These are phyloP conservation scores for Metarhizium robertsii DNA, from an alignment of 2,329 filamentous ascomycete species.

Conservation along the genomic window DNA sequence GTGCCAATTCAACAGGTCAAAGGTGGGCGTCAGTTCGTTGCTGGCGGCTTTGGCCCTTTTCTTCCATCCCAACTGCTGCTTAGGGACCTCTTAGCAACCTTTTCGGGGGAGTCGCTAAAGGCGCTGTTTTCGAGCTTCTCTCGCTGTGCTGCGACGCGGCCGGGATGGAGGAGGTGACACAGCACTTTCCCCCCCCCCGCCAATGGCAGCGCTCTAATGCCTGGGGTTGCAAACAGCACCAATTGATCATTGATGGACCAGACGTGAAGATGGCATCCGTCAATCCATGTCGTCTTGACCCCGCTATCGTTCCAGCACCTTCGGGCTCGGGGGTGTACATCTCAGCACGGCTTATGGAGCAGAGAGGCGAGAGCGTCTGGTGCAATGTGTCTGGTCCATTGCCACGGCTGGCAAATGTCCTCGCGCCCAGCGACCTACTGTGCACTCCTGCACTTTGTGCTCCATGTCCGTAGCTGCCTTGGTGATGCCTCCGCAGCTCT, in stretches of 20 bases:
- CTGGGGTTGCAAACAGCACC: not conserved
- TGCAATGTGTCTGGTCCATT: no score
- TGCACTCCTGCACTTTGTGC: no score
- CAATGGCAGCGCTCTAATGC: not conserved
- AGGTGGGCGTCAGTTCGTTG: not conserved
- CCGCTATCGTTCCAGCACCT: slow-evolving; percentile 13
- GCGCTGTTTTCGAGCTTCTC: not conserved
- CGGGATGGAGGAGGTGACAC: not conserved
- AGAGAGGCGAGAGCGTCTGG: no score
- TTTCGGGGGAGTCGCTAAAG: not conserved
- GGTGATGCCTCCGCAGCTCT: no score
- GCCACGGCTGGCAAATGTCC: no score
- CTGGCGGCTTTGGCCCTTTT: not conserved
- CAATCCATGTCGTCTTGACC: not conserved
- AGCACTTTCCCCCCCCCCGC: not conserved
- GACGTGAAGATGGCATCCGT: no score
- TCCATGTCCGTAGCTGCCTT: no score
- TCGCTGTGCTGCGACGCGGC: not conserved
- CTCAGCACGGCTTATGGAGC: slow-evolving; percentile 12
- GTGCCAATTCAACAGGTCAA: not conserved
- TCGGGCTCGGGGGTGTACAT: slow-evolving; percentile 11
- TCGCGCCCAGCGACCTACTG: no score
- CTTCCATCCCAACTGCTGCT: not conserved
- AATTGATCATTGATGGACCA: not conserved
- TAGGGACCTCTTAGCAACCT: not conserved